Evolutionary conservation across 768 basidiomycete genomes (phyloP).

Genomic region (Tylopilus sp.): DNA sequence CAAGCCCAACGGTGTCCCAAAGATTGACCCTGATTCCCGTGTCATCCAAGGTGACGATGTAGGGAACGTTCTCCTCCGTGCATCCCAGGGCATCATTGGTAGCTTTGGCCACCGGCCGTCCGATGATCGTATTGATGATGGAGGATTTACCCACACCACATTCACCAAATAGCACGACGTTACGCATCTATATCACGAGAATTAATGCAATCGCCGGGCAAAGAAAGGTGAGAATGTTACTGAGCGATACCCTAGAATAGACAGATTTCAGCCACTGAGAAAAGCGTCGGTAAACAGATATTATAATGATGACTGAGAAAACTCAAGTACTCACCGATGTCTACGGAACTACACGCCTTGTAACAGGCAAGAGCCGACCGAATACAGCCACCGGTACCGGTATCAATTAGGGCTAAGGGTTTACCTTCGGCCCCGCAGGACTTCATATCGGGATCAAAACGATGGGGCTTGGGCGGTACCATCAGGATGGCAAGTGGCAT

Average conservation of each 20-base stretch:
- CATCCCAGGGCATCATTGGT: slow-evolving; percentile 29
- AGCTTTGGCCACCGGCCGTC: slow-evolving; percentile 20
- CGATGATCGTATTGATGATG: slow-evolving; percentile 35
- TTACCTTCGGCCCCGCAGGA: background rate
- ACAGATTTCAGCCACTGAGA: background rate
- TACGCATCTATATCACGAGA: slow-evolving; percentile 16
- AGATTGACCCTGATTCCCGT: slow-evolving; percentile 19
- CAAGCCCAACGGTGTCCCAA: slow-evolving; percentile 36
- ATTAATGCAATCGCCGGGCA: background rate
- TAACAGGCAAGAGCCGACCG: background rate
- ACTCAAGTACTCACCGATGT: background rate
- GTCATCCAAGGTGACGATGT: slow-evolving; percentile 13
- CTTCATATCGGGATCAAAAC: too few species aligned
- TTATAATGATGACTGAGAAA: slow-evolving; percentile 4
- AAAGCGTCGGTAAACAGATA: background rate
- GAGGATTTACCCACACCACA: slow-evolving; percentile 39
- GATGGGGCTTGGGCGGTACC: background rate
- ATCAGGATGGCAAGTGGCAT: background rate
- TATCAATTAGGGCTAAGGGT: slow-evolving; percentile 5
- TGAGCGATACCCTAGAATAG: background rate
- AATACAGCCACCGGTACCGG: background rate
- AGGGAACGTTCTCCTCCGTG: slow-evolving; percentile 22
- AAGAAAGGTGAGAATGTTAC: background rate
- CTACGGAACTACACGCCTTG: background rate
- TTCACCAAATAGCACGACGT: slow-evolving; percentile 36